Conservation (phyloP, 2,329 filamentous ascomycete genomes). For the Fusarium pseudocircinatum region DNA sequence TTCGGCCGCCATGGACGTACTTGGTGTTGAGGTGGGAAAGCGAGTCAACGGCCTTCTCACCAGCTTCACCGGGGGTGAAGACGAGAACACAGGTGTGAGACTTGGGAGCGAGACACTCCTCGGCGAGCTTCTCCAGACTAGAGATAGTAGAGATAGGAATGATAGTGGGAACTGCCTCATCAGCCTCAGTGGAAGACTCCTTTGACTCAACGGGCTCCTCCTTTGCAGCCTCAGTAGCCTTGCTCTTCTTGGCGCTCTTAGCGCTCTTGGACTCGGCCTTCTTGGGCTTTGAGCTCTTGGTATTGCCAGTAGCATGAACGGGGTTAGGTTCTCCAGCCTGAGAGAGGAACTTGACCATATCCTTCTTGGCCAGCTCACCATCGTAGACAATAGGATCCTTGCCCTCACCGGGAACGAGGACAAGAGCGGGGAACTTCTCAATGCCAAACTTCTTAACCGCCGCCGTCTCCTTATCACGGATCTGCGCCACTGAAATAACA, state of each 20-base stretch:
- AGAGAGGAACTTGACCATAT: conserved; percentile 83
- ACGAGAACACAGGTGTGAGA: conserved; percentile 86
- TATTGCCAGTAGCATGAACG: conserved; percentile 59
- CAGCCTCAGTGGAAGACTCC: conserved; percentile 30
- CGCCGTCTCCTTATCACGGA: conserved; percentile 80
- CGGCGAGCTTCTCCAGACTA: conserved; percentile 70
- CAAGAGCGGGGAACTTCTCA: conserved; percentile 79
- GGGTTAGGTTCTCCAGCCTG: conserved; percentile 83
- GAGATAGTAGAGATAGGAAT: conserved; percentile 73
- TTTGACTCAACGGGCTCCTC: conserved; percentile 43
- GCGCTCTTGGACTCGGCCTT: conserved; percentile 47
- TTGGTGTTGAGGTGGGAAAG: conserved; percentile 81
- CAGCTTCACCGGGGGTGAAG: conserved; percentile 67
- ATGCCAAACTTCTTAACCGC: conserved; percentile 80
- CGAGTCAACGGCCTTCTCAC: conserved; percentile 67
- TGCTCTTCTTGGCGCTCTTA: conserved; percentile 46
- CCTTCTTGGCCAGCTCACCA: conserved; percentile 86
- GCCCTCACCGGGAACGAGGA: conserved; percentile 78
- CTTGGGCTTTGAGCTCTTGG: conserved; percentile 53
- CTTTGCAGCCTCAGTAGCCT: conserved; percentile 42
- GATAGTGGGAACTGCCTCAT: conserved; percentile 51
- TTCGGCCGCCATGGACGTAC: conserved; percentile 71
- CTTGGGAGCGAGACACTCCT: conserved; percentile 78
- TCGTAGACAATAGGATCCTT: conserved; percentile 77
- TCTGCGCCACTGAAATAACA: conserved; percentile 80